Evolutionary conservation across 163 green algal species (phyloP), one percentile per base, ranked within the genome.

Genomic region (Chlamydomonas reinhardtii): DNA sequence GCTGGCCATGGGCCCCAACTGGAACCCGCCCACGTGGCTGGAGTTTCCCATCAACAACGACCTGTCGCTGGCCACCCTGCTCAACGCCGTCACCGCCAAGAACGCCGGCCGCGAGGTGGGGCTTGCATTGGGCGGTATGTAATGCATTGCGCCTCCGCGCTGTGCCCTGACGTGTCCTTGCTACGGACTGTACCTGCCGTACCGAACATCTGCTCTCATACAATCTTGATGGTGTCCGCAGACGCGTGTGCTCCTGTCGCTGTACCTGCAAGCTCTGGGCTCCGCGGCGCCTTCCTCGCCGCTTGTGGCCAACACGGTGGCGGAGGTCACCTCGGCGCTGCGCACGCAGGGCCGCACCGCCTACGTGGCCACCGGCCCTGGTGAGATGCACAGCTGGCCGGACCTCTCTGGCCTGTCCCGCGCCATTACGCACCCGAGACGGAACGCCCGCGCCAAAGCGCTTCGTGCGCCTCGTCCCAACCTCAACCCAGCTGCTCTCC

Each of bases 341-440:
- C 32, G 85, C 39, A 65, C 83, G 27, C 78, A 87, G 78, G 85
- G 73, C 54, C 85, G 78, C 34, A 90, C 85, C 20, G 73, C 85
- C 8, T 90, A 90, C 61, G 73, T 90, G 35, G 78, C 85, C 2
- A 54, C 34, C 22, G 48, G 12, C 24, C 17, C 52, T 0, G 85
- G 85, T 68, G 34, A 35, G 78, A 37, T 29, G n/a, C n/a, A n/a
- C n/a, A n/a, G n/a, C n/a, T n/a, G n/a, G n/a, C n/a, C n/a, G n/a
- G n/a, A n/a, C n/a, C n/a, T n/a, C n/a, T n/a, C n/a, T n/a, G n/a
- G n/a, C n/a, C n/a, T n/a, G n/a, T n/a, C n/a, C n/a, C n/a, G n/a
- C n/a, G n/a, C n/a, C n/a, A n/a, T n/a, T n/a, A n/a, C n/a, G n/a
- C n/a, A n/a, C n/a, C n/a, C n/a, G n/a, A n/a, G n/a, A n/a, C n/a